phyloP scores from a whole-genome alignment of 192 early-diverging fungal genomes.

The Backusella mclennaniae region DNA sequence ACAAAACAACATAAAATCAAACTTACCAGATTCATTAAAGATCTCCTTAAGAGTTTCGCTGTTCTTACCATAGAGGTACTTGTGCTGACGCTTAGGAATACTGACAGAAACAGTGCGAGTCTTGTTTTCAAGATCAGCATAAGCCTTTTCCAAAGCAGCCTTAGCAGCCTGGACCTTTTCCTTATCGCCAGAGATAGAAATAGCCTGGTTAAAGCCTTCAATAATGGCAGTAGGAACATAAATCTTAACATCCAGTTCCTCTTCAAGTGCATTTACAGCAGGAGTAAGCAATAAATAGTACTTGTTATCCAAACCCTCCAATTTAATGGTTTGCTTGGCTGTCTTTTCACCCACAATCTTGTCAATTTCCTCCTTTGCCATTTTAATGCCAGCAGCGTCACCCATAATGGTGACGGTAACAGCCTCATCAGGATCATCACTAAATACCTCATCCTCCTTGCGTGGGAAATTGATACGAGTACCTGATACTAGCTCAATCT shows the following conservation, averaged over 20 bases:
- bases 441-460: slow-evolving; percentile 43
- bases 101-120: slow-evolving; percentile 65
- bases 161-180: slow-evolving; percentile 67
- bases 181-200: slow-evolving; percentile 80
- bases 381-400: slow-evolving; percentile 74
- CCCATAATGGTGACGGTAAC: slow-evolving; percentile 79
- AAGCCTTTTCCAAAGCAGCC: slow-evolving; percentile 54
- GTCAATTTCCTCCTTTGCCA: slow-evolving; percentile 86
- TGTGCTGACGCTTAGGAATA: slow-evolving; percentile 91
- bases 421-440: slow-evolving; percentile 64
- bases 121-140: slow-evolving; percentile 61
- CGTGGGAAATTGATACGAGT: slow-evolving; percentile 71
- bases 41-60: slow-evolving; percentile 81
- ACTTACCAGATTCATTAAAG: slow-evolving; percentile 66
- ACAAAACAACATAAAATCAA: not conserved
- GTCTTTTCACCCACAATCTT: slow-evolving; percentile 74
- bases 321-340: slow-evolving; percentile 63
- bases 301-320: slow-evolving; percentile 65
- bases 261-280: slow-evolving; percentile 54
- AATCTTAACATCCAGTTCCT: slow-evolving; percentile 69
- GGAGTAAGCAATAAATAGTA: slow-evolving; percentile 86
- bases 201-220: slow-evolving; percentile 50
- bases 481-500: slow-evolving; percentile 70
- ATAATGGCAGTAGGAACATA: slow-evolving; percentile 65
- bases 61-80: slow-evolving; percentile 83